phyloP scores from a whole-genome alignment of 2,329 filamentous ascomycete species.

The Fusarium denticulatum region DNA sequence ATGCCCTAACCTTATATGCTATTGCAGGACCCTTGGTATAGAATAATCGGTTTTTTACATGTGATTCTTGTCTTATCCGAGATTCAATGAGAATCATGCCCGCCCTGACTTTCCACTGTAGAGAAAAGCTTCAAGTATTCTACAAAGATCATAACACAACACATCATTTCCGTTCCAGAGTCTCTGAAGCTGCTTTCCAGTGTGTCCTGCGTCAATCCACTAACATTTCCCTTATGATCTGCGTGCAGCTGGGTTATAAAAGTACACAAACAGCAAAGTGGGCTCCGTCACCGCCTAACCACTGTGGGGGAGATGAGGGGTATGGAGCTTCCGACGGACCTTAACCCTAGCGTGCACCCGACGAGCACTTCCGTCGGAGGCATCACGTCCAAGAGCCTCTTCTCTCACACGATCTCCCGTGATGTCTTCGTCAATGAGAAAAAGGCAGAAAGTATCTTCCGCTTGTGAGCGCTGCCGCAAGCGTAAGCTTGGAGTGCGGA shows the following conservation, averaged over 20 bases:
- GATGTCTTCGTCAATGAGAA: background rate
- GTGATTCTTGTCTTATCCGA: background rate
- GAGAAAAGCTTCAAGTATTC: background rate
- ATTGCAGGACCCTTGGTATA: no score
- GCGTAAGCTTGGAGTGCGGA: background rate
- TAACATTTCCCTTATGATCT: background rate
- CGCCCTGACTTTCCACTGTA: background rate
- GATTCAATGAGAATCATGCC: background rate
- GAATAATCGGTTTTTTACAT: background rate
- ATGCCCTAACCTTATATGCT: no score
- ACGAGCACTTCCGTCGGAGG: background rate
- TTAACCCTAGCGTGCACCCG: rapidly evolving
- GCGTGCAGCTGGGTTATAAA: rapidly evolving
- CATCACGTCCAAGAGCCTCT: rapidly evolving
- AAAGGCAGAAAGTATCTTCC: background rate
- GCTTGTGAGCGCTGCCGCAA: background rate
- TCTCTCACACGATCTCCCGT: rapidly evolving
- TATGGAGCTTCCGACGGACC: background rate
- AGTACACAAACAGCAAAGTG: background rate
- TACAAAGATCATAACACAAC: rapidly evolving
- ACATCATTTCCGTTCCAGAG: rapidly evolving
- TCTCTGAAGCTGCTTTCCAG: background rate
- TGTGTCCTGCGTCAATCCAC: background rate
- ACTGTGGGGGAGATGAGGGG: background rate
- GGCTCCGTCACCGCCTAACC: background rate